These are phyloP conservation scores for Trichoderma arundinaceum DNA, from an alignment of 2,329 filamentous ascomycete genomes.

Conservation along the genomic window DNA sequence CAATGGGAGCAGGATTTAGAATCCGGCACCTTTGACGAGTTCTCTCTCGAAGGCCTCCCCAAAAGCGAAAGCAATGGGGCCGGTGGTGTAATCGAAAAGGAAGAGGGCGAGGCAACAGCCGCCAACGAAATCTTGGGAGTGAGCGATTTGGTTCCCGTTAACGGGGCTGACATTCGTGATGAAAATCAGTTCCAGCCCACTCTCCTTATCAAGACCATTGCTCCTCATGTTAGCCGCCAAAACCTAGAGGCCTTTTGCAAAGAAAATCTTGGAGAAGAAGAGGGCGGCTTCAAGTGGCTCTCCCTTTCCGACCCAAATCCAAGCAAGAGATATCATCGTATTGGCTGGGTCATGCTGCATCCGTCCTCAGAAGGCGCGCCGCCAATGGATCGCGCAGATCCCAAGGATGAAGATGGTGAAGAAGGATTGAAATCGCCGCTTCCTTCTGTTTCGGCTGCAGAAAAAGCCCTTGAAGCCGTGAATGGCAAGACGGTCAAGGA, in stretches of 20 bases:
- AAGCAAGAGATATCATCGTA: slow-evolving; percentile 94
- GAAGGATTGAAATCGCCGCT: slow-evolving; percentile 60
- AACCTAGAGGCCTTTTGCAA: slow-evolving; percentile 95
- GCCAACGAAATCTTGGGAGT: slow-evolving; percentile 92
- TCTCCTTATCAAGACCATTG: slow-evolving; percentile 95
- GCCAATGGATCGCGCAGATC: slow-evolving; percentile 73
- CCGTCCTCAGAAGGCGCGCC: slow-evolving; percentile 71
- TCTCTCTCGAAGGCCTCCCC: slow-evolving; percentile 90
- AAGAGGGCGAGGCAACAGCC: slow-evolving; percentile 91
- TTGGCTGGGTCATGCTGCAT: slow-evolving; percentile 97
- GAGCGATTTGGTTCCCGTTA: slow-evolving; percentile 83
- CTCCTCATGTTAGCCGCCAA: slow-evolving; percentile 89
- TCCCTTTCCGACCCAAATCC: slow-evolving; percentile 97
- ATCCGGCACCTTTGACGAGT: slow-evolving; percentile 87
- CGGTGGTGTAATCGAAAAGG: slow-evolving; percentile 86
- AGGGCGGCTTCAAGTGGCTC: slow-evolving; percentile 93
- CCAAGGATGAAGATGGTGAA: slow-evolving; percentile 70
- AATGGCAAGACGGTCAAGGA: slow-evolving; percentile 98
- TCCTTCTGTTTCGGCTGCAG: slow-evolving; percentile 65
- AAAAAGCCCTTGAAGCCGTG: slow-evolving; percentile 89
- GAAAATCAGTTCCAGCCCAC: slow-evolving; percentile 89
- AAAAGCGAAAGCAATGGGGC: slow-evolving; percentile 90
- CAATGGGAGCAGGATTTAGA: slow-evolving; percentile 92
- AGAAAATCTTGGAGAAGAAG: slow-evolving; percentile 87
- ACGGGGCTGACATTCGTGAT: slow-evolving; percentile 85